These are phyloP conservation scores for Skeletonema tropicum DNA, from an alignment of 108 stramenopile species.

Conservation along the genomic window DNA sequence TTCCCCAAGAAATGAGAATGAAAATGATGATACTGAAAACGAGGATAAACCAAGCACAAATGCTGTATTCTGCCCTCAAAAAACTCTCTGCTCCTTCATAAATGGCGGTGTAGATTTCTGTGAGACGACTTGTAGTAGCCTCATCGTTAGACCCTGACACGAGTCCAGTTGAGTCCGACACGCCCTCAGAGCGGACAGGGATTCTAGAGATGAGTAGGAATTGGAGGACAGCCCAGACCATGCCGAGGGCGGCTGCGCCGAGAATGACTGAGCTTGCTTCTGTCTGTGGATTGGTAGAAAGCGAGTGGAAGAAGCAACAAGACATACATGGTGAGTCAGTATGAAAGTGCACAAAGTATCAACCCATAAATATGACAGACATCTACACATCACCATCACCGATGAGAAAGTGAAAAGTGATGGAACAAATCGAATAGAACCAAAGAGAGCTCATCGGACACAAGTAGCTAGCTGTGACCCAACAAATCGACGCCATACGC, in stretches of 20 bases:
- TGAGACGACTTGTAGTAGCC: slow-evolving; percentile 75
- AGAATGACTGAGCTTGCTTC: slow-evolving; percentile 77
- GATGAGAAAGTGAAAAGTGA: not conserved
- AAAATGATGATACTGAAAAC: slow-evolving; percentile 86
- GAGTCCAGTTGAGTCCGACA: slow-evolving; percentile 55
- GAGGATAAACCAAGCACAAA: slow-evolving; percentile 91
- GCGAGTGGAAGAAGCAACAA: not conserved
- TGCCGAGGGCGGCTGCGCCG: slow-evolving; percentile 68
- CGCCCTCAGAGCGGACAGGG: slow-evolving; percentile 66
- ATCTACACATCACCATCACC: not conserved
- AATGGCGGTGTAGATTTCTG: slow-evolving; percentile 94
- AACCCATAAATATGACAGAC: not conserved
- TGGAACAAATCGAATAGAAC: not conserved
- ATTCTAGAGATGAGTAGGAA: slow-evolving; percentile 83
- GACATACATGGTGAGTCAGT: not conserved
- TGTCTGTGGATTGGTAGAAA: slow-evolving; percentile 35
- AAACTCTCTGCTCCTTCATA: slow-evolving; percentile 95
- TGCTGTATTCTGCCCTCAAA: slow-evolving; percentile 92
- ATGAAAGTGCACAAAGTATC: not conserved
- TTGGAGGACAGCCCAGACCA: slow-evolving; percentile 77
- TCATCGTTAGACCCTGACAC: slow-evolving; percentile 68
- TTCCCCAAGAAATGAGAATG: slow-evolving; percentile 89
- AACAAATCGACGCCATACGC: not conserved
- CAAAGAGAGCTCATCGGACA: not conserved
- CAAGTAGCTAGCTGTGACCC: not conserved